Evolutionary conservation across 2,329 filamentous ascomycete species (phyloP), one percentile per base, ranked within the genome.

Genomic region (Pseudocercospora macadamiae): DNA sequence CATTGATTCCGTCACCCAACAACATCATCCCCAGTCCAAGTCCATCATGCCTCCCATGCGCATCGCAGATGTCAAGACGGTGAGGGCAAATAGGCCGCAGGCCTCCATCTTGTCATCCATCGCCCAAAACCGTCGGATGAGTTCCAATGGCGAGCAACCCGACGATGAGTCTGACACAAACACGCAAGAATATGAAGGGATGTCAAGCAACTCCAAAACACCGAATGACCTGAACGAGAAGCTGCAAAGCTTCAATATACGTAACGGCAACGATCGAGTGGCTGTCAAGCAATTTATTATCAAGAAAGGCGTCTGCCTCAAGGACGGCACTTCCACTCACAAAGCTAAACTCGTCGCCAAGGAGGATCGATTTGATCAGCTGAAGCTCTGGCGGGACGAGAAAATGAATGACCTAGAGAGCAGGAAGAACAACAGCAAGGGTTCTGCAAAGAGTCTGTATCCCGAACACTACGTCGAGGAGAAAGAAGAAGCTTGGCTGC

Each of bases 401-500:
- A 54, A 54, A 30, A 2, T 25, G 1, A 18, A 44, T 14, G 18
- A 54, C 7, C 28, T 62, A 1, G 12, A 54, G 21, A 30, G 57
- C 47, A 34, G 59, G 34, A 44, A 25, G 10, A 21, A 21, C 5
- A 8, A 23, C 7, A 21, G 25, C 2, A 53, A 39, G 14, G 32
- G 37, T 14, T 54, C 49, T 4, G 21, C 39, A 21, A 25, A 26
- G 18, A 28, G 4, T n/a, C 10, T 18, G 26, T 62, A 55, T 19
- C 59, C 61, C 2, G 30, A 47, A 6, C 4, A 42, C 14, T 58
- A 57, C 32, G 21, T 54, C 18, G 30, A 54, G 18, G 49, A 36
- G 19, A 30, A 26, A n/a, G 47, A 59, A n/a, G 36, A 18, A 14
- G 21, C 8, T 12, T 63, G 60, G 60, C 26, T 62, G 34, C 37